A percentile compares a stretch with the other conserved stretches of the same genome.
These are phyloP conservation scores for Penicillium ucsense DNA, from an alignment of 495 filamentous ascomycete genomes.

Conservation along the genomic window DNA sequence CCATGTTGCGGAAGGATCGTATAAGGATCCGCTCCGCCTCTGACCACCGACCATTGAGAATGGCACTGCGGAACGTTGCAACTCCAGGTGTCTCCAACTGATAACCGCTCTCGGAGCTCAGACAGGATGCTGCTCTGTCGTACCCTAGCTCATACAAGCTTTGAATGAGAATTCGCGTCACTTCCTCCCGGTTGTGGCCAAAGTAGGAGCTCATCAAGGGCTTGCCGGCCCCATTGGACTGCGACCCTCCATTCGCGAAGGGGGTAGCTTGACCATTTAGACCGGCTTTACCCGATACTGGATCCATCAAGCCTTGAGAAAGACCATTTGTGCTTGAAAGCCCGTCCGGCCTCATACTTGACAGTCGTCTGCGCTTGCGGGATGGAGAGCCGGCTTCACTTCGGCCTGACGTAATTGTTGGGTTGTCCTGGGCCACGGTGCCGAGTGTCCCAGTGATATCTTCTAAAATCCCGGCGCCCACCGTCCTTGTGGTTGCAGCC, in stretches of 20 bases:
- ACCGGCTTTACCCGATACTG: conserved; percentile 31
- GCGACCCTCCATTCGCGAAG: conserved; percentile 30
- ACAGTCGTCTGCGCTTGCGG: conserved; percentile 53
- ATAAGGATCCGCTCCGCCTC: conserved; percentile 77
- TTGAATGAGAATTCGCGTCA: conserved; percentile 88
- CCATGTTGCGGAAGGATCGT: conserved; percentile 32
- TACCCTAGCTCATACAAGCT: conserved; percentile 84
- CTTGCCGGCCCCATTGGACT: conserved; percentile 40
- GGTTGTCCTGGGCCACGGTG: conserved; percentile 15
- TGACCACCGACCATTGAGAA: conserved; percentile 73
- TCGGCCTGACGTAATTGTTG: conserved; percentile 14
- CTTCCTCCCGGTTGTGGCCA: conserved; percentile 87
- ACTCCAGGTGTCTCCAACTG: conserved; percentile 80
- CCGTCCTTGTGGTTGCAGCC: conserved; percentile 3
- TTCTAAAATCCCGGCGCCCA: conserved; percentile 12
- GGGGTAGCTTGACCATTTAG: conserved; percentile 41
- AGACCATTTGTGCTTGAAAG: conserved; percentile 38
- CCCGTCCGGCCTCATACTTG: conserved; percentile 53
- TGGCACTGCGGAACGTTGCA: conserved; percentile 70
- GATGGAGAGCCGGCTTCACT: conserved; percentile 34
- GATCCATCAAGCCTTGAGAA: conserved; percentile 40
- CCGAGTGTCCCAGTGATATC: conserved; percentile 21
- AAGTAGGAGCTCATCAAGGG: conserved; percentile 41
- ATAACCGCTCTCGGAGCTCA: conserved; percentile 78
- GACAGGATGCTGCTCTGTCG: conserved; percentile 55